phyloP scores from a whole-genome alignment of 2,329 filamentous ascomycete genomes.

The Berkeleyomyces rouxiae region DNA sequence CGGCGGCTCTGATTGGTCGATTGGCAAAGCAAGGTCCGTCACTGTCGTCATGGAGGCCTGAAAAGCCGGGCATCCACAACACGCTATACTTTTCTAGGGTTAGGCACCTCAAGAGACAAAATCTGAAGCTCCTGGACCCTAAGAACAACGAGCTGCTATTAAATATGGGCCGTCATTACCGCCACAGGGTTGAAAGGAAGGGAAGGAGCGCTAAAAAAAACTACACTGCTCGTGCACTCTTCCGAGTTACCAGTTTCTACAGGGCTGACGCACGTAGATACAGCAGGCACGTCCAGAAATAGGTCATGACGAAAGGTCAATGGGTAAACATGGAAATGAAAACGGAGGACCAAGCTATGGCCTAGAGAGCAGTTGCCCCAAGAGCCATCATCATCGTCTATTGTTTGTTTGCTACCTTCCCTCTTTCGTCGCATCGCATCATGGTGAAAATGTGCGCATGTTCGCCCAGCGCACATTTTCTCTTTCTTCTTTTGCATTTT shows the following conservation, averaged over 20 bases:
- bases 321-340: neutral
- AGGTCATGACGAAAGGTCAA: neutral
- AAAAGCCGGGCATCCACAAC: slow-evolving; percentile 6
- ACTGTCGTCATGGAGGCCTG: slow-evolving; percentile 4
- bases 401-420: neutral
- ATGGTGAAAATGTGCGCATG: neutral
- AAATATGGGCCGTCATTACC: too few relatives aligned
- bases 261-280: neutral
- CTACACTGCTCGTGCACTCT: too few relatives aligned
- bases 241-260: neutral
- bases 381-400: neutral
- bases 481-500: neutral
- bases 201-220: too few relatives aligned
- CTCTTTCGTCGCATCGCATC: neutral
- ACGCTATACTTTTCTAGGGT: neutral
- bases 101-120: neutral
- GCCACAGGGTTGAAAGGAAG: too few relatives aligned
- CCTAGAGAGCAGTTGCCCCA: neutral
- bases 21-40: neutral
- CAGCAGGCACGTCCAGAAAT: neutral
- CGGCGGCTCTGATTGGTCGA: slow-evolving; percentile 8
- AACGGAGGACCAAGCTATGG: neutral
- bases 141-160: neutral
- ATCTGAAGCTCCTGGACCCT: neutral
- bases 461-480: neutral